Percentiles rank a stretch among this genome's conserved stretches.
Conservation (phyloP, 2,329 filamentous ascomycete species). For the Nemania diffusa region DNA sequence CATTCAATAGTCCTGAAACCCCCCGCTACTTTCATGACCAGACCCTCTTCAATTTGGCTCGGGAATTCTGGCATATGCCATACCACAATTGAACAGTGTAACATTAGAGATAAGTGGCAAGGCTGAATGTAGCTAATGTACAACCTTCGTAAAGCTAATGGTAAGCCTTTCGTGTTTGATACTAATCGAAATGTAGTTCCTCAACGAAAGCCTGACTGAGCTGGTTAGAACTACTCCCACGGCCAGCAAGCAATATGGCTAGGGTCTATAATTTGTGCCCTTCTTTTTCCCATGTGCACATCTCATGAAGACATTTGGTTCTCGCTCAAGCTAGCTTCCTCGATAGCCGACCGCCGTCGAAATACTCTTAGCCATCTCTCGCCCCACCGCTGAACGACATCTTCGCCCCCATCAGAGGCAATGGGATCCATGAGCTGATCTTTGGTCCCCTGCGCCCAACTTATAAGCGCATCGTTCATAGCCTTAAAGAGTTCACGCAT, state of each 20-base stretch:
- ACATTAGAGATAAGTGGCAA: neutral
- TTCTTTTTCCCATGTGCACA: constrained; percentile 16
- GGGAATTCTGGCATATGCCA: neutral
- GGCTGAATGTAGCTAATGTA: constrained; percentile 15
- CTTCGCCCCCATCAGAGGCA: constrained; percentile 65
- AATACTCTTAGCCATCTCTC: constrained; percentile 89
- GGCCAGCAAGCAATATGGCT: neutral
- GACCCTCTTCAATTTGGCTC: neutral
- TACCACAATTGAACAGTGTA: neutral
- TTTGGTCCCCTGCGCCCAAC: constrained; percentile 77
- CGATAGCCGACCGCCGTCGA: constrained; percentile 81
- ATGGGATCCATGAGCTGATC: constrained; percentile 77
- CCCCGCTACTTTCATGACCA: neutral
- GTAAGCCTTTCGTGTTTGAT: neutral
- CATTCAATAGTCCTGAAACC: neutral
- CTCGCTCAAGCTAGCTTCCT: constrained; percentile 69
- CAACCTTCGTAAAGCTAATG: constrained; percentile 8
- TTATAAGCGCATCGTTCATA: constrained; percentile 80
- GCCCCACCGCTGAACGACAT: constrained; percentile 81
- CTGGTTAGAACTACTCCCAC: neutral
- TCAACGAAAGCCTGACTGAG: neutral
- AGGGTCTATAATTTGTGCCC: constrained; percentile 56
- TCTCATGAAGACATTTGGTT: constrained; percentile 31
- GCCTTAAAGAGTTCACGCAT: constrained; percentile 84
- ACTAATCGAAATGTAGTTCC: neutral